Percentiles rank a stretch among this genome's conserved stretches.
Evolutionary conservation across 192 early-diverging fungal genomes (phyloP).

Genomic region (Gaertneriomyces semiglobifer): DNA sequence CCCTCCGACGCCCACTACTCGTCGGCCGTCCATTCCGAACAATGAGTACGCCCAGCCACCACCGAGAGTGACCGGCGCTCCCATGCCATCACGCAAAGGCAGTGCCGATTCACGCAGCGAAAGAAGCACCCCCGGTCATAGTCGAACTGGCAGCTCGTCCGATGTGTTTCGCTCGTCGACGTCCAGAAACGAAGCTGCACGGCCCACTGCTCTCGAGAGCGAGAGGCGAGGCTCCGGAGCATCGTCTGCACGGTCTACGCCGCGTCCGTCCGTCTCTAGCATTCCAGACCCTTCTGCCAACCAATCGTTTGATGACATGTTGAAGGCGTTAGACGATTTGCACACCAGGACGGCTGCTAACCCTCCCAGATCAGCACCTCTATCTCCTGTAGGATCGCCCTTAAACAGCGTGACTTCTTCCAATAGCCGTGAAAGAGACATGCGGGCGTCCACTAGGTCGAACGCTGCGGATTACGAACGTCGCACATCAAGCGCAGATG

Average conservation of each 20-base stretch:
- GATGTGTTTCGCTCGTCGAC: background rate
- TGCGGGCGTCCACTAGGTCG: too few species aligned
- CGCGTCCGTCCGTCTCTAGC: background rate
- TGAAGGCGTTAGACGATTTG: conserved; percentile 25
- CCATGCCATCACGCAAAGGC: too few species aligned
- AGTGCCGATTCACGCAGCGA: background rate
- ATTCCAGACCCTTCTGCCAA: background rate
- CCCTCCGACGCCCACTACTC: too few species aligned
- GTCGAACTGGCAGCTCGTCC: background rate
- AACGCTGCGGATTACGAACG: too few species aligned
- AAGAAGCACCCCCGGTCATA: background rate
- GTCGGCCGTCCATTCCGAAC: background rate
- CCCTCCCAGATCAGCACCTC: conserved; percentile 17
- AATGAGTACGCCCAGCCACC: background rate
- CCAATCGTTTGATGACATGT: conserved; percentile 26
- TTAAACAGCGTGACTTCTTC: too few species aligned
- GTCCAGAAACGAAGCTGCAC: background rate
- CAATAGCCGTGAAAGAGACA: too few species aligned
- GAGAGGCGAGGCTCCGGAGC: too few species aligned
- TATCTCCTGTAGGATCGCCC: background rate
- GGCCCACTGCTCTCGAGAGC: background rate
- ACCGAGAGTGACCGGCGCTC: background rate
- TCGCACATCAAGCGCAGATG: too few species aligned
- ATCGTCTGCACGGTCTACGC: too few species aligned
- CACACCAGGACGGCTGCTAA: conserved; percentile 21